Base-by-base conservation (phyloP, 2,329 filamentous ascomycete species). In the Drechslerella dactyloides region DNA sequence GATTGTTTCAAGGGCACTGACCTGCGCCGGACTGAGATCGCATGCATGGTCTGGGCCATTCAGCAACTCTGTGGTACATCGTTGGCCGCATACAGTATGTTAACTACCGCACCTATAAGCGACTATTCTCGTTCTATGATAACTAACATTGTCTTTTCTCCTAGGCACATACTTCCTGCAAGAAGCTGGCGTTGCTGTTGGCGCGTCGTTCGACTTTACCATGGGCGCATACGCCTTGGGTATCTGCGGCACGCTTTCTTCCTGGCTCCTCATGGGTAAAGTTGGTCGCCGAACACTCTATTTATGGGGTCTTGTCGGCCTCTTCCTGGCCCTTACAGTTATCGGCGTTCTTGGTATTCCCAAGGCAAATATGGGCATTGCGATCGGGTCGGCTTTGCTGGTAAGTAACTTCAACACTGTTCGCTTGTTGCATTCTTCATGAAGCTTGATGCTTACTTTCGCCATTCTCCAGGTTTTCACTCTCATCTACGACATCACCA, bases 1-100 rank as follows among this genome's bases (percentile, higher is more conserved):
- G 91, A 96, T 79, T 96, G 91, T 81, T 96, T 96, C 84, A 88
- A 84, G 78, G 91, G 91, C 10, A 85, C 85, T 11, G 88, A 96
- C 77, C 82, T 88, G 53, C 88, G 91, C 66, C 86, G 92, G 24
- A 96, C 91, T 1, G 91, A 90, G 78, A 87, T 89, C 75, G 83
- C 86, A 24, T 86, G 85, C 40, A 79, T 80, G 6, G 81, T 81
- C 17, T 83, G 81, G 70, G 77, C 78, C 27, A 81, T 80, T 54
- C 81, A 83, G 64, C 79, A 81, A 60, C 74, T 82, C 2, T 79
- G 78, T n/a, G 81, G 80, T 1, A 79, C 81, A 48, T 65, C 65
- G 27, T 74, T 48, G 42, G 63, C 69, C 56, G 73, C 68, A 19
- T 70, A 74, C 27, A 66, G 62, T 69, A 63, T 51, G 64, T 62